Evolutionary conservation across 352 stramenopile species (phyloP).

Genomic region (Globisporangium cystogenes): DNA sequence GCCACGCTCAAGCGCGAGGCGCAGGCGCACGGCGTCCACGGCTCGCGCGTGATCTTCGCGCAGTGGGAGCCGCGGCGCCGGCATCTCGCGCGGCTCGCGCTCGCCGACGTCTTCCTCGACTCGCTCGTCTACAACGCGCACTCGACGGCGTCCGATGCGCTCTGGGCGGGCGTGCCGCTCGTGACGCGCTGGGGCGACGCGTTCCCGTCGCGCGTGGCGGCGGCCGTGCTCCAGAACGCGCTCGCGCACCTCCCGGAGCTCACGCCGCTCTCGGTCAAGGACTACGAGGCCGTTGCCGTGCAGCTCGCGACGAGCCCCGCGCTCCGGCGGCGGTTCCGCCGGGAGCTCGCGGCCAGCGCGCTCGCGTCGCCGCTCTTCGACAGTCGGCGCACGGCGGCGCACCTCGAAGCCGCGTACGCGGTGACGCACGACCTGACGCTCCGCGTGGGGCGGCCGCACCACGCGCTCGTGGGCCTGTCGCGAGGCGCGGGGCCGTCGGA

Average conservation of each 20-base stretch:
- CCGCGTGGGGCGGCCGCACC: conserved; percentile 15
- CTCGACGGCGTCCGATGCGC: conserved; percentile 89
- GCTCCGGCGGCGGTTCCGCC: conserved; percentile 23
- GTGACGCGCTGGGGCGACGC: conserved; percentile 79
- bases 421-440: conserved; percentile 53
- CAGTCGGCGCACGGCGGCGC: conserved; percentile 34
- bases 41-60: conserved; percentile 66
- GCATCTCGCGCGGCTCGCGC: conserved; percentile 78
- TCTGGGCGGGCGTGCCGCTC: conserved; percentile 88
- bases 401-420: conserved; percentile 71
- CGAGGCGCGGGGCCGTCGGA: not conserved
- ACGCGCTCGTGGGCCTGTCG: conserved; percentile 34
- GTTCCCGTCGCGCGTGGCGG: conserved; percentile 72
- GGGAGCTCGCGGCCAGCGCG: conserved; percentile 20
- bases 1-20: conserved; percentile 52
- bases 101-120: conserved; percentile 93
- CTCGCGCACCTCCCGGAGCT: conserved; percentile 25
- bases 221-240: conserved; percentile 39
- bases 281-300: conserved; percentile 66
- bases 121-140: conserved; percentile 95
- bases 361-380: conserved; percentile 71
- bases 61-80: conserved; percentile 38
- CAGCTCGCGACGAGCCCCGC: conserved; percentile 22
- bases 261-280: conserved; percentile 45
- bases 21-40: conserved; percentile 50